Evolutionary conservation across 2,329 filamentous ascomycete species (phyloP).

Genomic region (Knoxdaviesia capensis): DNA sequence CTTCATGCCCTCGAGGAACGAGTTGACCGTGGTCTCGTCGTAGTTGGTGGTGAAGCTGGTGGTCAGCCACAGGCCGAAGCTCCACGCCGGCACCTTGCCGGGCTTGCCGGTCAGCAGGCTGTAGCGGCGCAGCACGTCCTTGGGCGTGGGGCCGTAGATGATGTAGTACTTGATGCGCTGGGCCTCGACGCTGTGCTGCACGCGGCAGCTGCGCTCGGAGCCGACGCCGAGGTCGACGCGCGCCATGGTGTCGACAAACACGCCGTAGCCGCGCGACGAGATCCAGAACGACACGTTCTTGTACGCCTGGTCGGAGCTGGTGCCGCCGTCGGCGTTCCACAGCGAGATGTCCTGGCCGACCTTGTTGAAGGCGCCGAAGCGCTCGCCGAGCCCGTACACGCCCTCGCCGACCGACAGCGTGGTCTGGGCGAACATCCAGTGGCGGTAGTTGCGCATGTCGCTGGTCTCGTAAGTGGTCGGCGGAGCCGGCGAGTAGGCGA

Average conservation of each 20-base stretch:
- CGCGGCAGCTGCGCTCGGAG: slow-evolving; percentile 49
- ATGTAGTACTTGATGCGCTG: slow-evolving; percentile 57
- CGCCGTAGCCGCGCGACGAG: slow-evolving; percentile 52
- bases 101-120: slow-evolving; percentile 46
- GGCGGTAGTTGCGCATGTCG: slow-evolving; percentile 22
- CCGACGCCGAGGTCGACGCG: slow-evolving; percentile 54
- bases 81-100: slow-evolving; percentile 48
- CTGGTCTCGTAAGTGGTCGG: slow-evolving; percentile 15
- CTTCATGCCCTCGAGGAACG: slow-evolving; percentile 50
- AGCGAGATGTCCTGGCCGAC: slow-evolving; percentile 50
- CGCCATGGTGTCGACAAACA: slow-evolving; percentile 54
- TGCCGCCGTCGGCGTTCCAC: slow-evolving; percentile 44
- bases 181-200: slow-evolving; percentile 48
- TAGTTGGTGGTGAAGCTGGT: slow-evolving; percentile 60
- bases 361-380: slow-evolving; percentile 60
- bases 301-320: slow-evolving; percentile 49
- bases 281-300: slow-evolving; percentile 55
- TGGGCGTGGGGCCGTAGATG: slow-evolving; percentile 50
- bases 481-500: slow-evolving; percentile 15
- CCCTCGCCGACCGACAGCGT: slow-evolving; percentile 39
- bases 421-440: slow-evolving; percentile 37
- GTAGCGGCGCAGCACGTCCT: slow-evolving; percentile 50
- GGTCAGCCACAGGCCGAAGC: slow-evolving; percentile 56
- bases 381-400: slow-evolving; percentile 54
- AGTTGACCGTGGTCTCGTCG: slow-evolving; percentile 45